Percentiles rank a stretch among this genome's conserved stretches.
phyloP scores from a whole-genome alignment of 1,284 basidiomycete species.

The Sparassis latifolia region DNA sequence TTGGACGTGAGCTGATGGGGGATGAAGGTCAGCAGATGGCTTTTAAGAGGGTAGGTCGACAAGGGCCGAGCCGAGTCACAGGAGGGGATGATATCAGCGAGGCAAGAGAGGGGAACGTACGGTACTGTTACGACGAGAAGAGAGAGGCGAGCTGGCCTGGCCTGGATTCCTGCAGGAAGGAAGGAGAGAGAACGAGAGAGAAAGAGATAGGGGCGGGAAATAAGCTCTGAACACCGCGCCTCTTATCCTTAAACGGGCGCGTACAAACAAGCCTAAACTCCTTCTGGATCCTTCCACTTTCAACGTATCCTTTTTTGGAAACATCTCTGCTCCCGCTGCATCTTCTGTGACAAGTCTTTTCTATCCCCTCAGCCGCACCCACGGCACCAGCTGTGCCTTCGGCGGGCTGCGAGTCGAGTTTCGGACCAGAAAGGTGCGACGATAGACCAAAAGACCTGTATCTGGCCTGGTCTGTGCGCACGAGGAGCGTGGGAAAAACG shows the following conservation, averaged over 20 bases:
- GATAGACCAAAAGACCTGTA: too few species aligned
- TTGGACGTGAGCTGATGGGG: conserved; percentile 40
- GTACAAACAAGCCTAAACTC: conserved; percentile 35
- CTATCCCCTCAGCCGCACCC: conserved; percentile 1
- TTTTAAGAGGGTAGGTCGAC: background rate
- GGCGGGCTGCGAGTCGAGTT: too few species aligned
- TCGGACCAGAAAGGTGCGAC: too few species aligned
- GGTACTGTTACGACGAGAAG: conserved; percentile 24
- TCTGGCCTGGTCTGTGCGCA: too few species aligned
- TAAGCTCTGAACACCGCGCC: conserved; percentile 25
- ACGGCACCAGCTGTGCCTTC: background rate
- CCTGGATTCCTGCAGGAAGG: conserved; percentile 10
- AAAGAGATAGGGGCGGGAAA: conserved; percentile 26
- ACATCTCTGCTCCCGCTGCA: conserved; percentile 16
- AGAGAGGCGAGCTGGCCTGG: conserved; percentile 20
- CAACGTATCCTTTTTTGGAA: conserved; percentile 13
- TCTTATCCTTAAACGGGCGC: conserved; percentile 49
- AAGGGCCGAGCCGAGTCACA: conserved; percentile 6
- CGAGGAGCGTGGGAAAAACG: background rate
- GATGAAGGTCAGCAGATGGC: background rate
- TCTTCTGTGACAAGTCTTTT: conserved; percentile 4
- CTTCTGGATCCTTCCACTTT: conserved; percentile 22
- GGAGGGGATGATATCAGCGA: conserved; percentile 15
- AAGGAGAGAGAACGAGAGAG: conserved; percentile 28
- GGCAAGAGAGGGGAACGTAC: conserved; percentile 15